These are phyloP conservation scores for Pistacia atlantica DNA, from an alignment of 345 rosid species.

Conservation along the genomic window DNA sequence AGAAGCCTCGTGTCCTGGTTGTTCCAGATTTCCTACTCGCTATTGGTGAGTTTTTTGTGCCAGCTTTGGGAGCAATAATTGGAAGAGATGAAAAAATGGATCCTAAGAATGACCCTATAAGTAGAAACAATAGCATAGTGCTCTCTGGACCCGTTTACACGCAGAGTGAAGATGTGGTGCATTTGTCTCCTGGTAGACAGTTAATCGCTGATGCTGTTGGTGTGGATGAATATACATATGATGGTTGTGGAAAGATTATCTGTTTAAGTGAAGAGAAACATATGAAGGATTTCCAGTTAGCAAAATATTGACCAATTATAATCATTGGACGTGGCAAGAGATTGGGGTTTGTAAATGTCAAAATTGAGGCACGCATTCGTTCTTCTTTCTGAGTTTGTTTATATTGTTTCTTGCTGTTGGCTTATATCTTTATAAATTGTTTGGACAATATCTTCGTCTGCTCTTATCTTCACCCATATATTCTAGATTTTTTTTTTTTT, in stretches of 20 bases:
- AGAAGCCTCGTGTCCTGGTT: constrained; percentile 93
- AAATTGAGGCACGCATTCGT: constrained; percentile 70
- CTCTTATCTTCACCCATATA: neutral
- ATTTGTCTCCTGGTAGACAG: constrained; percentile 76
- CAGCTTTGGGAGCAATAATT: constrained; percentile 80
- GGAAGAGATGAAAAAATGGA: constrained; percentile 94
- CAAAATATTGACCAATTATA: constrained; percentile 69
- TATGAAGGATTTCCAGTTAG: constrained; percentile 45
- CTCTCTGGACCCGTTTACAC: constrained; percentile 68
- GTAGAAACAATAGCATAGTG: constrained; percentile 62
- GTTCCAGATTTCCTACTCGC: constrained; percentile 98
- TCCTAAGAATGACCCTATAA: constrained; percentile 90
- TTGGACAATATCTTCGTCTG: neutral
- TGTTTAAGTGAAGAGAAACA: constrained; percentile 60
- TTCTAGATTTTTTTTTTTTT: too few relatives aligned
- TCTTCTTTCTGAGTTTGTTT: constrained; percentile 19
- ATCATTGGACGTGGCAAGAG: constrained; percentile 88
- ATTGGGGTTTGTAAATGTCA: constrained; percentile 85
- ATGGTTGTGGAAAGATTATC: constrained; percentile 85
- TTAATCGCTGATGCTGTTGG: constrained; percentile 79
- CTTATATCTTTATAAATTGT: neutral
- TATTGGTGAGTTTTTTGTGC: constrained; percentile 94
- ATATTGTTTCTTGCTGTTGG: constrained; percentile 4
- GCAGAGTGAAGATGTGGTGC: constrained; percentile 82
- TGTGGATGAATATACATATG: constrained; percentile 82